A percentile compares a stretch with the other conserved stretches of the same genome.
Evolutionary conservation across 2,329 filamentous ascomycete species (phyloP).

Genomic region (Penicillium sclerotigenum): DNA sequence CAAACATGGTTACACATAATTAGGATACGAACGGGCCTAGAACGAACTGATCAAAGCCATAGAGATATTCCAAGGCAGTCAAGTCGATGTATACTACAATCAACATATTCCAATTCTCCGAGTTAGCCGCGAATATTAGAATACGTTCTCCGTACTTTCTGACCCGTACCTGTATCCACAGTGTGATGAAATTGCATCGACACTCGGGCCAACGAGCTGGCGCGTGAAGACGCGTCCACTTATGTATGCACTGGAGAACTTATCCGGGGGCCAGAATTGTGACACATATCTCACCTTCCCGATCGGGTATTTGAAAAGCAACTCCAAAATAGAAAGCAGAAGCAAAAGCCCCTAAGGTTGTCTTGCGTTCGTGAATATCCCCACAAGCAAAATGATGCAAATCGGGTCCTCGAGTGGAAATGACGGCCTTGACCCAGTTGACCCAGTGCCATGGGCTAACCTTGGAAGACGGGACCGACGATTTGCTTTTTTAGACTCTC

Average conservation of each 20-base stretch:
- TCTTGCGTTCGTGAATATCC: too few relatives aligned
- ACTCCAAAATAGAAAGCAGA: background rate
- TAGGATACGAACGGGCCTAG: too few relatives aligned
- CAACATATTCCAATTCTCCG: background rate
- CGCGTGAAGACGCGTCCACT: background rate
- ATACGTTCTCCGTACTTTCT: background rate
- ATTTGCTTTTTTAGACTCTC: conserved; percentile 11
- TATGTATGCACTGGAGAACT: background rate
- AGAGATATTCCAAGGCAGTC: background rate
- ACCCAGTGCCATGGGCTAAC: background rate
- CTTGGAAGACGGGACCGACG: background rate
- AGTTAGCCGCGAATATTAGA: background rate
- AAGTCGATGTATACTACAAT: background rate
- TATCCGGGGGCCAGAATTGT: background rate
- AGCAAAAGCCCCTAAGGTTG: background rate
- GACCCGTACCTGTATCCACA: background rate
- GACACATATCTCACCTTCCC: background rate
- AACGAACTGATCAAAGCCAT: background rate
- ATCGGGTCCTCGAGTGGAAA: background rate
- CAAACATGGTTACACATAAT: too few relatives aligned
- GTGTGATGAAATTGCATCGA: background rate
- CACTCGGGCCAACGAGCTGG: background rate
- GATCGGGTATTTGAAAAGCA: background rate
- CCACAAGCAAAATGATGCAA: background rate
- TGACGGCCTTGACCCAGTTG: background rate